Base-by-base conservation (phyloP, 2,329 filamentous ascomycete genomes). In the Botrytis fragariae region DNA sequence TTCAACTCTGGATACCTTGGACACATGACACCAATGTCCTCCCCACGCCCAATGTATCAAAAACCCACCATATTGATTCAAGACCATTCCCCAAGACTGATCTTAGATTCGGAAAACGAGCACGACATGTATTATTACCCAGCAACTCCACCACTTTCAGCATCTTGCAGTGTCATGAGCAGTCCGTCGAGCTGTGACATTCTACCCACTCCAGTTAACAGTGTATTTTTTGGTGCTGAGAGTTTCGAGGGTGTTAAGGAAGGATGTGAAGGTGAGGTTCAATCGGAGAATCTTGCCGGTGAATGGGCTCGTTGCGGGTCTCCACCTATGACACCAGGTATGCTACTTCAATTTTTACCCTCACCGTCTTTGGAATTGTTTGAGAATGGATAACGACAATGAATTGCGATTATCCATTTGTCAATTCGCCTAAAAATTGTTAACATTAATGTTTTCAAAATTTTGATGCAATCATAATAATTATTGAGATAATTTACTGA, bases 311-410 rank as follows among this genome's bases (percentile, higher is more conserved):
- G 88, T 81, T 91, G 90, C 74, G 88, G 89, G 74, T 97, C 95
- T 45, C 94, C 95, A 69, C 93, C 94, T 37, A 90, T 97, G 88
- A 97, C 94, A 79, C 94, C 95, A 88, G 90, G 94, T 97, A 91
- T 86, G 93, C 89, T 48, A 61, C 69, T 57, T 44, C 54, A 12
- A 57, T 48, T 42, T 59, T 60, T 32, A 32, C 48, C 45, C 48
- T 60, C 37, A 44, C 22, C 45, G 67, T 48, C 22, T 71, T 22
- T 35, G 16, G 12, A 57, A 71, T 45, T 37, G 39, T 7, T 57
- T 57, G 39, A 61, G 35, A 29, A 32, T 16, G 59, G 25, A 59
- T 22, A 35, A 62, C 22, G 39, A 35, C 14, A 62, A 22, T 45
- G 45, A 25, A 45, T 45, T 44, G 32, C 25, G 37, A 70, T 20